Base-by-base conservation (phyloP, 441 rosid genomes). In the Erodium trifolium region DNA sequence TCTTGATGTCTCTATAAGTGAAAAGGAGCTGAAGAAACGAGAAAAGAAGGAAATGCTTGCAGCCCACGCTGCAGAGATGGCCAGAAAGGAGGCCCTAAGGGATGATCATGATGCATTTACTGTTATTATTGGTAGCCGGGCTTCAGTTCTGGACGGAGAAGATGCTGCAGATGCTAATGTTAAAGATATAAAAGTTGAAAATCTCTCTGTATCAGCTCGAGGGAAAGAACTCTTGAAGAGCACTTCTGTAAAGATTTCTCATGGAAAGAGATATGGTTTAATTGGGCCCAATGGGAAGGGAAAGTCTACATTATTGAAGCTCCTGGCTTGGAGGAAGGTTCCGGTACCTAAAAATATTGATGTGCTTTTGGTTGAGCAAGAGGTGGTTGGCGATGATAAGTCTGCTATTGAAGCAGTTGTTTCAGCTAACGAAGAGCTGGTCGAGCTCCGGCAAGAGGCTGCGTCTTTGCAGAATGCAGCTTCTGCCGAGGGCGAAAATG, bases 211-310 rank as follows among this genome's bases (percentile, higher is more conserved):
- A 5, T 80, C 98, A 4, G 98, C 91, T 51, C 86, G 96, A 9
- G 97, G 98, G 62, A 92, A 90, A 75, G 93, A 90, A 68, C 92
- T 92, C 64, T 74, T 92, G 63, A 88, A 87, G 84, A 87, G 86
- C 77, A 76, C 97, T 1, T 79, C 93, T 18, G 90, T 92, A 45
- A 92, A 83, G 82, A 92, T 92, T 72, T 92, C 98, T 17, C 98
- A 93, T 67, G 98, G 98, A 35, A 93, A 84, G 80, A 86, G 94
- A 74, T 93, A 93, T 78, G 98, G 98, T 19, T 80, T 93, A 80
- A 90, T 93, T 45, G 97, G 98, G 59, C 97, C 97, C 0, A 93
- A 93, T 76, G 97, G 97, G 13, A 90, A 79, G 91, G 96, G 98
- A 16, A 93, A 93, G 79, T 93, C 98, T 74, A 89, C 97, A 1